phyloP scores from a whole-genome alignment of 2,329 filamentous ascomycete species.

The Coniochaeta pulveracea region DNA sequence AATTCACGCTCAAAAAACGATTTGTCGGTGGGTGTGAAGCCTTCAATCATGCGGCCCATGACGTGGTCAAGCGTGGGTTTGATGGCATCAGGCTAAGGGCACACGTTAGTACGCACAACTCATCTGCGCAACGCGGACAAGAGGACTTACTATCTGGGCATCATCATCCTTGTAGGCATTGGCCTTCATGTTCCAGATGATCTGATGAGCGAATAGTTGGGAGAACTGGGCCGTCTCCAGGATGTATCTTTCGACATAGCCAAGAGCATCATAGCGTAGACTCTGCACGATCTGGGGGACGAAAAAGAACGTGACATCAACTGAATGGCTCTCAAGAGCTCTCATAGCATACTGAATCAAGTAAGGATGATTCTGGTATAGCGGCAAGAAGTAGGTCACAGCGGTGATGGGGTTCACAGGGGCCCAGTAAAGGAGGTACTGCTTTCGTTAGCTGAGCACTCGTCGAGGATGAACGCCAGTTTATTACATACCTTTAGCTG shows the following conservation, averaged over 20 bases:
- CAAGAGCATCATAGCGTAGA: slow-evolving; percentile 81
- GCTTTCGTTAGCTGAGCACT: slow-evolving; percentile 15
- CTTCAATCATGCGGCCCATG: slow-evolving; percentile 69
- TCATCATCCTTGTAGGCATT: slow-evolving; percentile 98
- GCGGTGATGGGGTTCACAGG: slow-evolving; percentile 88
- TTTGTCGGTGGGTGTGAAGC: slow-evolving; percentile 69
- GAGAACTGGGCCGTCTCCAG: slow-evolving; percentile 94
- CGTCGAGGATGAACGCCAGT: background rate
- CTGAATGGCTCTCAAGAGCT: slow-evolving; percentile 81
- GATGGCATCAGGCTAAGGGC: slow-evolving; percentile 68
- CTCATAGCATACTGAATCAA: slow-evolving; percentile 95
- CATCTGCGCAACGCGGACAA: background rate
- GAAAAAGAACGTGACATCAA: slow-evolving; percentile 98
- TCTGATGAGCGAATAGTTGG: slow-evolving; percentile 97
- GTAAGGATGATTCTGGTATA: slow-evolving; percentile 84
- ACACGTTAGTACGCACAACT: slow-evolving; percentile 1
- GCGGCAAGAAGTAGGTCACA: slow-evolving; percentile 84
- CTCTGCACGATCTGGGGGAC: slow-evolving; percentile 97
- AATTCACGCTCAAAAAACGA: slow-evolving; percentile 93
- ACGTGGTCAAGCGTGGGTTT: slow-evolving; percentile 91
- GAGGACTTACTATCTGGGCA: slow-evolving; percentile 58
- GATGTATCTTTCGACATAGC: slow-evolving; percentile 94
- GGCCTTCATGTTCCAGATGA: slow-evolving; percentile 99
- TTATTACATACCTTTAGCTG: slow-evolving; percentile 61
- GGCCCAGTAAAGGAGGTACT: slow-evolving; percentile 89